Percentiles rank a stretch among this genome's conserved stretches.
These are phyloP conservation scores for Mycena epipterygia DNA, from an alignment of 768 basidiomycete genomes.

Conservation along the genomic window DNA sequence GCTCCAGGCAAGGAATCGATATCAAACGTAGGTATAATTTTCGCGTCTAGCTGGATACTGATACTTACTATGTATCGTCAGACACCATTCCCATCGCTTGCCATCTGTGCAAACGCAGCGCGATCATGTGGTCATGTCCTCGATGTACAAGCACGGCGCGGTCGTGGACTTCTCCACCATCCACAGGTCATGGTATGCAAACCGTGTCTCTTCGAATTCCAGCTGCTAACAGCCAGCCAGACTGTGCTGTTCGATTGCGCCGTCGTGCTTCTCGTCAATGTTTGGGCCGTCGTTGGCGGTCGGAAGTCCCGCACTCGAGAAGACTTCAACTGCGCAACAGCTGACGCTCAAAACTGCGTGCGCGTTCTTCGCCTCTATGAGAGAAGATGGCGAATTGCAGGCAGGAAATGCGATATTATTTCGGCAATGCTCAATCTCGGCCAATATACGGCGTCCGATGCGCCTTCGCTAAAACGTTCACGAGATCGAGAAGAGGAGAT, in stretches of 20 bases:
- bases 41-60: neutral
- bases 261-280: too few relatives aligned
- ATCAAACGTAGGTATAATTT: neutral
- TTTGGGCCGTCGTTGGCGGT: too few relatives aligned
- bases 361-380: too few relatives aligned
- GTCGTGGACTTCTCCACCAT: neutral
- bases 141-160: slow-evolving; percentile 52
- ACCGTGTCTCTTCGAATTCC: neutral
- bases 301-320: slow-evolving; percentile 29
- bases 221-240: slow-evolving; percentile 16
- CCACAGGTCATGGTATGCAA: slow-evolving; percentile 21
- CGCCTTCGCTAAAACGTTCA: neutral
- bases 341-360: slow-evolving; percentile 56
- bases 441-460: neutral
- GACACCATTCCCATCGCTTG: slow-evolving; percentile 55
- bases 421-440: slow-evolving; percentile 25
- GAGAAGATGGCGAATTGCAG: slow-evolving; percentile 18
- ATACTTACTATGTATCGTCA: slow-evolving; percentile 58
- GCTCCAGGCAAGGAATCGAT: neutral
- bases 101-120: too few relatives aligned
- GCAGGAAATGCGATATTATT: slow-evolving; percentile 24
- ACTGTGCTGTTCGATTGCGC: slow-evolving; percentile 51
- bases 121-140: slow-evolving; percentile 63
- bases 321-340: slow-evolving; percentile 49
- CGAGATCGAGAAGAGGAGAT: neutral